Base-by-base conservation (phyloP, 306 rosid genomes). In the Castanea mollissima region DNA sequence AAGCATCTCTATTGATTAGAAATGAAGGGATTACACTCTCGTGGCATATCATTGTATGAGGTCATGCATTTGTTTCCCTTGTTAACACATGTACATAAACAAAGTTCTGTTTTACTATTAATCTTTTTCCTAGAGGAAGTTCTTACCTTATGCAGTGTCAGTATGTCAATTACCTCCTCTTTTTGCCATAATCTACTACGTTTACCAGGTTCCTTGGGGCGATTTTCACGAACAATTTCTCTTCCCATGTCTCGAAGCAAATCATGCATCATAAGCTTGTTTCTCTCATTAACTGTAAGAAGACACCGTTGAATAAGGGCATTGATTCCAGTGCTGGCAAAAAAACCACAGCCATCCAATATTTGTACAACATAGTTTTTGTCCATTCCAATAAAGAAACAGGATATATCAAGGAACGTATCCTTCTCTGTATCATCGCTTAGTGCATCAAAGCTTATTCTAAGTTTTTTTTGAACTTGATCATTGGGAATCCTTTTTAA, bases 191-290 rank as follows among this genome's bases (percentile, higher is more conserved):
- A 19, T 20, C 74, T 69, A n/a, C 74, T n/a, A 4, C 55, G 27
- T 5, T 69, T 6, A 3, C 55, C 55, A 19, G 54, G 54, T 21
- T 41, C 55, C 13, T 2, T 5, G 1, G 16, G 25, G 6, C 0
- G 2, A 0, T 69, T 20, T 20, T 41, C 4, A 5, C 8, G 29
- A 19, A 69, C 32, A 44, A 69, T 69, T 69, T 19, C 74, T 38
- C 54, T 69, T 3, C 55, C 74, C 55, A 38, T 35, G 6, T 69
- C 52, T 20, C n/a, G 31, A 2, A 38, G 6, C 31, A 11, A 11
- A 16, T 41, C 64, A 34, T 76, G 80, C 80, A 76, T 67, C 73
- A 52, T 21, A 4, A 76, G 9, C 19, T 27, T 76, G 54, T 65
- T 27, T 44, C 52, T 46, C 52, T 6, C 8, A 0, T 6, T 1